A percentile compares a stretch with the other conserved stretches of the same genome.
phyloP scores from a whole-genome alignment of 306 rosid genomes.

The Vigna radiata region DNA sequence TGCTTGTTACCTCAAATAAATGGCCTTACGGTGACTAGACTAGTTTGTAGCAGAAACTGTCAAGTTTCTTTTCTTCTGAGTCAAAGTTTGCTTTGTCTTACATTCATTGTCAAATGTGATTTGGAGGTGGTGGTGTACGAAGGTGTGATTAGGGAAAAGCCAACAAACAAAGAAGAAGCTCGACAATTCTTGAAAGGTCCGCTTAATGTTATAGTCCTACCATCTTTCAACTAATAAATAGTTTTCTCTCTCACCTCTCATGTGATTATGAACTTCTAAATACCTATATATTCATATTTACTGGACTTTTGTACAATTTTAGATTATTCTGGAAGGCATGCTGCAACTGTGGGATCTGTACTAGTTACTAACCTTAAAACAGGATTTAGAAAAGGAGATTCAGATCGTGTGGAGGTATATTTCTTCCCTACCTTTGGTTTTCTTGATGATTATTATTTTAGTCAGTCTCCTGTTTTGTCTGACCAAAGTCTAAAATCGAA shows the following conservation, averaged over 20 bases:
- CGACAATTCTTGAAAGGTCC: constrained; percentile 84
- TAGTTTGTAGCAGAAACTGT: constrained; percentile 38
- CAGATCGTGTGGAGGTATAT: constrained; percentile 86
- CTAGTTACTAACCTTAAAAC: constrained; percentile 89
- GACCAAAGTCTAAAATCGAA: not conserved
- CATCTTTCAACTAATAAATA: constrained; percentile 18
- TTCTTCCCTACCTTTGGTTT: constrained; percentile 10
- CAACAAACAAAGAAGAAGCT: constrained; percentile 92
- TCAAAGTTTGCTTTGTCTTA: constrained; percentile 48
- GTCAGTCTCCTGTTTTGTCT: constrained; percentile 27
- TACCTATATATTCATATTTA: constrained; percentile 1
- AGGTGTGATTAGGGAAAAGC: constrained; percentile 92
- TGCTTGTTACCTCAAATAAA: constrained; percentile 56
- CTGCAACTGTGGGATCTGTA: constrained; percentile 92
- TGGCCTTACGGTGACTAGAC: constrained; percentile 64
- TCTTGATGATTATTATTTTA: constrained; percentile 8
- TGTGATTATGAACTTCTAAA: constrained; percentile 25
- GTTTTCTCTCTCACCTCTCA: not conserved
- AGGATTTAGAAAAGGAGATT: constrained; percentile 86
- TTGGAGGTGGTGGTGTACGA: constrained; percentile 98
- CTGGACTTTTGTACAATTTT: constrained; percentile 34
- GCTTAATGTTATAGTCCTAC: constrained; percentile 29
- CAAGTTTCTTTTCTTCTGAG: constrained; percentile 22
- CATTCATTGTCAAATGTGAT: constrained; percentile 59
- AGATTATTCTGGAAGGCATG: constrained; percentile 88